phyloP scores from a whole-genome alignment of 768 basidiomycete genomes.

The Lentinula edodes region DNA sequence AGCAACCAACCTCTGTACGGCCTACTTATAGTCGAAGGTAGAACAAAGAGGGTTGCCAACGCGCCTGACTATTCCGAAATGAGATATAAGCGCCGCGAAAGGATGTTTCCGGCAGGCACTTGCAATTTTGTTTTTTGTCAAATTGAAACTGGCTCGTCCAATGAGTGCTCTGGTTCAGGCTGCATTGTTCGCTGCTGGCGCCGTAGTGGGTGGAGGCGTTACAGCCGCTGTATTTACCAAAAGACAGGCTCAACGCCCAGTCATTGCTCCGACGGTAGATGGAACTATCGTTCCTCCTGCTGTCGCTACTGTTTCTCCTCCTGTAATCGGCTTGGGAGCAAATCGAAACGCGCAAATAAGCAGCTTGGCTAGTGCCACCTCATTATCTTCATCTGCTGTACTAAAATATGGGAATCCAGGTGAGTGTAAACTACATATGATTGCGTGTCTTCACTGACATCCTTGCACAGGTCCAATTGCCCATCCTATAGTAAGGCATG shows the following conservation, averaged over 20 bases:
- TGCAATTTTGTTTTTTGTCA: background rate
- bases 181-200: constrained; percentile 79
- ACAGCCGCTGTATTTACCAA: constrained; percentile 42
- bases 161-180: constrained; percentile 41
- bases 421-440: constrained; percentile 23
- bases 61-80: background rate
- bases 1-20: background rate
- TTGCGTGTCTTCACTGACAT: constrained; percentile 6
- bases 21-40: background rate
- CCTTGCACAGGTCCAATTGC: constrained; percentile 67
- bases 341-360: constrained; percentile 39
- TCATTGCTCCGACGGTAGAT: background rate
- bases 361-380: constrained; percentile 15
- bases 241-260: constrained; percentile 13
- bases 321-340: constrained; percentile 41
- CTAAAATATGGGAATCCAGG: constrained; percentile 84
- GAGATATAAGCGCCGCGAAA: background rate
- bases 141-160: constrained; percentile 13
- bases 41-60: background rate
- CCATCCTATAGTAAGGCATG: constrained; percentile 73
- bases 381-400: constrained; percentile 27
- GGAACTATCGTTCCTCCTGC: constrained; percentile 6
- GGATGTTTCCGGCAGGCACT: constrained; percentile 8
- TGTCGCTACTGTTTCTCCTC: constrained; percentile 21
- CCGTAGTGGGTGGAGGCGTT: constrained; percentile 73